A percentile compares a stretch with the other conserved stretches of the same genome.
Conservation (phyloP, 2,329 filamentous ascomycete species). For the Albifimbria verrucaria region DNA sequence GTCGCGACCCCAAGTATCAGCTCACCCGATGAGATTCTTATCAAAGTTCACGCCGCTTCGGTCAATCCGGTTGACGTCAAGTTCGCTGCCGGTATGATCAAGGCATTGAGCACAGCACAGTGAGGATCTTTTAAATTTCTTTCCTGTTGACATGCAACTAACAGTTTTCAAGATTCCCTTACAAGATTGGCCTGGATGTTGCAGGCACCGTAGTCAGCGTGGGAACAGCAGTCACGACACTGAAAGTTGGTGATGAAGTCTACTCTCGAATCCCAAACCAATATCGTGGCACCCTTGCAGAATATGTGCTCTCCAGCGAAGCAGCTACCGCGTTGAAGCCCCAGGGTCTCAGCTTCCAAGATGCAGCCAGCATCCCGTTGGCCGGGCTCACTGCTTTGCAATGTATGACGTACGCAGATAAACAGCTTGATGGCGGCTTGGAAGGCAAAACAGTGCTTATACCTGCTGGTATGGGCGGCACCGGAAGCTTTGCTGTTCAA, state of each 20-base stretch:
- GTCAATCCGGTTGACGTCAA: constrained; percentile 44
- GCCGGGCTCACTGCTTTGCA: constrained; percentile 38
- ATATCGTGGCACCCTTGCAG: constrained; percentile 10
- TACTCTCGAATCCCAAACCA: constrained; percentile 18
- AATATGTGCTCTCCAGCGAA: constrained; percentile 16
- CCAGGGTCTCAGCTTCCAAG: constrained; percentile 33
- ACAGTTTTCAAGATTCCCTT: constrained; percentile 29
- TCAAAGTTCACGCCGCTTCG: constrained; percentile 39
- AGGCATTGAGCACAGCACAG: constrained; percentile 26
- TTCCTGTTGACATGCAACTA: background rate
- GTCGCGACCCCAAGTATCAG: background rate
- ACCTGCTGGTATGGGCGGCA: constrained; percentile 22
- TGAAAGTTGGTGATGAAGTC: constrained; percentile 27
- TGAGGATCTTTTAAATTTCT: constrained; percentile 11
- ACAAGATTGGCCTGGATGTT: constrained; percentile 39
- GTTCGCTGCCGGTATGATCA: constrained; percentile 32
- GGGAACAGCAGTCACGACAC: constrained; percentile 26
- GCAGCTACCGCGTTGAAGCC: constrained; percentile 36
- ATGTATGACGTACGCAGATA: constrained; percentile 18
- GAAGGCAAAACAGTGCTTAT: constrained; percentile 27
- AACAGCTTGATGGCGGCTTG: constrained; percentile 33
- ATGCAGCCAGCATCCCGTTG: constrained; percentile 41
- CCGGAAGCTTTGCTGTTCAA: constrained; percentile 28
- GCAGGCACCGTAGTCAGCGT: constrained; percentile 33
- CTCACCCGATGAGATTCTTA: constrained; percentile 7